Base-by-base conservation (phyloP, 139 green algal species). In the Chlamydomonas schloesseri region DNA sequence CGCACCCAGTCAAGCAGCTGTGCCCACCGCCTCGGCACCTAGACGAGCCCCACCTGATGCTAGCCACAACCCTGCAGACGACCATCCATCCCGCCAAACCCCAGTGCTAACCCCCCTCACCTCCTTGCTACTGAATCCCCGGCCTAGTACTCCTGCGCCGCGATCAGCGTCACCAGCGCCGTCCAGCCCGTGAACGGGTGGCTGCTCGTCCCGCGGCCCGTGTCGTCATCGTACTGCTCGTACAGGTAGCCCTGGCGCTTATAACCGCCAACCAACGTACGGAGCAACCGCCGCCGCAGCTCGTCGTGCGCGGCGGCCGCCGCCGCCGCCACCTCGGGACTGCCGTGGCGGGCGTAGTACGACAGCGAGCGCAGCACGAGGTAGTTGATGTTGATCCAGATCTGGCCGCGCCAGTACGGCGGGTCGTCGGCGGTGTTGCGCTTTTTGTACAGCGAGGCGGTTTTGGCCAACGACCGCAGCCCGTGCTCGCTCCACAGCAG, bases 321-420 rank as follows among this genome's bases (percentile, higher is more conserved):
- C 26, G 64, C 81, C 20, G n/a, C 29, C 21, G 47, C 67, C 47
- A 68, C 67, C 79, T 76, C 79, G 47, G 62, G 18, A 24, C 47
- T 67, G n/a, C 50, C 68, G 21, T 31, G 18, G 10, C 65, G 47
- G 11, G 64, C 79, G 80, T 94, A 96, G 73, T 92, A 71, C 6
- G 84, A 42, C 64, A 96, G 78, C 17, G 90, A 79, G 0, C 79
- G 62, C n/a, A 99, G 91, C 33, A 93, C 90, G 0, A 99, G 90
- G 91, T 94, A 99, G 91, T 99, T 99, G 83, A 99, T 83, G 90
- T 99, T 99, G 82, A 98, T 92, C 97, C 97, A 99, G 70, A 99
- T 91, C 33, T 89, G 88, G 2, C 95, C 94, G 2, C 97, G 89
- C 97, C 97, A 99, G 91, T 99, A 99, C 23, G 97, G 97, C 11